Evolutionary conservation across 73 alveolate species (phyloP).

Genomic region (Halteria grandinella): DNA sequence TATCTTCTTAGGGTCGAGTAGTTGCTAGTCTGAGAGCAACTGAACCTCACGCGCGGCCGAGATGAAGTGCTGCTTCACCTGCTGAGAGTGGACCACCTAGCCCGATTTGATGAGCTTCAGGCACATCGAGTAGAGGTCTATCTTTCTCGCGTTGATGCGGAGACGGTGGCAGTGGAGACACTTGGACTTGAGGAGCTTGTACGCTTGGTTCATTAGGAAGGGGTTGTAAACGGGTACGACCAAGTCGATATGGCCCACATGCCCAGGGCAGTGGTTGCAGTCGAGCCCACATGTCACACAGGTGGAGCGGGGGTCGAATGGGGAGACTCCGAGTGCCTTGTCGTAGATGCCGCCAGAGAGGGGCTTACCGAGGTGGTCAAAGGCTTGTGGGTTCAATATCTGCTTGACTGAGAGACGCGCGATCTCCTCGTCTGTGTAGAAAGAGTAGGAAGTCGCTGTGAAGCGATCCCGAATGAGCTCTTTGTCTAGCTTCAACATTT

Average conservation of each 20-base stretch:
- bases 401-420: conserved; percentile 70
- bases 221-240: conserved; percentile 85
- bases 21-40: neutral
- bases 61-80: conserved; percentile 31
- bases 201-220: conserved; percentile 68
- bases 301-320: conserved; percentile 61
- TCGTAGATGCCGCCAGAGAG: conserved; percentile 78
- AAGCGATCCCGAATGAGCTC: conserved; percentile 47
- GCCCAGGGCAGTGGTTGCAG: conserved; percentile 82
- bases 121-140: conserved; percentile 43
- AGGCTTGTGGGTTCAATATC: conserved; percentile 75
- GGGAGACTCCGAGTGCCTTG: conserved; percentile 82
- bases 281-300: conserved; percentile 88
- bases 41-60: conserved; percentile 20
- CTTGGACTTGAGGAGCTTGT: conserved; percentile 75
- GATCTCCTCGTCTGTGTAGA: conserved; percentile 81
- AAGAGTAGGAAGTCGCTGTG: conserved; percentile 64
- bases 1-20: conserved; percentile 19
- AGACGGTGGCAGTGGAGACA: conserved; percentile 74
- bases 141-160: conserved; percentile 59
- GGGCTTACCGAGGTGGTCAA: conserved; percentile 73
- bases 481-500: conserved; percentile 54
- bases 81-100: conserved; percentile 39
- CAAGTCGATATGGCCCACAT: conserved; percentile 82
- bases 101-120: conserved; percentile 60